Conservation (phyloP, 371 early-diverging fungal genomes). For the Mucor velutinosus region DNA sequence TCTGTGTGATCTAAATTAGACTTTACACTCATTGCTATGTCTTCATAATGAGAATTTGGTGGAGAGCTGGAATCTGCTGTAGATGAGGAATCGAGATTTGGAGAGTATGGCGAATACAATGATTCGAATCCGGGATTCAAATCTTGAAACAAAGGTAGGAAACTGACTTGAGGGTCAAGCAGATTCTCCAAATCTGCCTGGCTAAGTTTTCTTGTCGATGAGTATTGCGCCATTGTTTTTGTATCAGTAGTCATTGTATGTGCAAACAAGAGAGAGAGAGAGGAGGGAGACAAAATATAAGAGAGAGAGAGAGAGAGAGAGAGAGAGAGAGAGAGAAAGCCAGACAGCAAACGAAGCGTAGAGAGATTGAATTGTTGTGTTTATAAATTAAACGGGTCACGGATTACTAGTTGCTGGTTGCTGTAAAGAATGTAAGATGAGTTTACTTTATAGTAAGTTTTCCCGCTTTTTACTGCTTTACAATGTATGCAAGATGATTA, state of each 20-base stretch:
- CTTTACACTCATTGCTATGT: background rate
- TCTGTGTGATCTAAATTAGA: background rate
- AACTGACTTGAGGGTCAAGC: background rate
- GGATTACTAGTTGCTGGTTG: background rate
- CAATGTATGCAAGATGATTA: background rate
- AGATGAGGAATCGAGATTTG: background rate
- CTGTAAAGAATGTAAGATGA: background rate
- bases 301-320: background rate
- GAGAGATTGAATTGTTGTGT: background rate
- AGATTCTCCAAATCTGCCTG: conserved; percentile 6
- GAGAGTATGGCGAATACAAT: background rate
- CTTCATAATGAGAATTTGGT: conserved; percentile 8
- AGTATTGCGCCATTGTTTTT: background rate
- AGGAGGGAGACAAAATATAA: background rate
- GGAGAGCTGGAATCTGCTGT: background rate
- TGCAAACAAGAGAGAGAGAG: background rate
- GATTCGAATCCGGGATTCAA: conserved; percentile 3
- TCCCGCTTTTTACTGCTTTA: background rate
- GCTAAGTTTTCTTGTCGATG: background rate
- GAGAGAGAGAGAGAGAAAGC: background rate
- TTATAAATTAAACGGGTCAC: conserved; percentile 1
- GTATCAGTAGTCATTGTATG: background rate
- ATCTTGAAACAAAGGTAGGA: conserved; percentile 8
- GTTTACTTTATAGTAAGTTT: background rate
- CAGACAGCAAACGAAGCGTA: background rate